A percentile compares a stretch with the other conserved stretches of the same genome.
Conservation (phyloP, 495 filamentous ascomycete genomes). For the Trichoderma gamsii region DNA sequence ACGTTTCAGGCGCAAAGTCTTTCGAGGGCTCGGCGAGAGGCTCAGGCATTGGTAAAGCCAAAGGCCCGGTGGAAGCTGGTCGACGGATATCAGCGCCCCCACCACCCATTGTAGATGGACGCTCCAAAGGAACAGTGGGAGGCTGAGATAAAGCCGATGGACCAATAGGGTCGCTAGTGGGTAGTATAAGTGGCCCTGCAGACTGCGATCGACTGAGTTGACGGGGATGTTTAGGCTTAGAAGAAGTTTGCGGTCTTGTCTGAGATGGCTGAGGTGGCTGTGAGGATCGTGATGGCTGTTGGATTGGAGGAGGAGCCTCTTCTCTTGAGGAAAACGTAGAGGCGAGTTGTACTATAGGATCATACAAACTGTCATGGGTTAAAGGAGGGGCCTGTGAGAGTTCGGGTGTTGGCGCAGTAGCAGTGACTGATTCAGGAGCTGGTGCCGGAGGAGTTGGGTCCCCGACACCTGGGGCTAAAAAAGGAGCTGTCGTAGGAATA, state of each 20-base stretch:
- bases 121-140: neutral
- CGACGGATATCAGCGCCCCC: neutral
- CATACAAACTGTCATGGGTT: neutral
- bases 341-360: conserved; percentile 5
- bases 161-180: conserved; percentile 49
- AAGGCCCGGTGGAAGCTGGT: neutral
- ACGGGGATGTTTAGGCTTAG: neutral
- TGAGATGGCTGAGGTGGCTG: neutral
- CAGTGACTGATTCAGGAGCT: neutral
- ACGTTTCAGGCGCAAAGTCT: conserved; percentile 22
- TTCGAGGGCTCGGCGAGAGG: neutral
- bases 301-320: neutral
- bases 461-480: neutral
- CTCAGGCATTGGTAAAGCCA: neutral
- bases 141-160: conserved; percentile 21
- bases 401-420: neutral
- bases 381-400: neutral
- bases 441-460: neutral
- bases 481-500: neutral
- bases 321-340: conserved; percentile 7
- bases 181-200: conserved; percentile 25
- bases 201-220: conserved; percentile 15
- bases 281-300: neutral
- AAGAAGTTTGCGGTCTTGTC: neutral
- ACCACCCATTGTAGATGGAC: neutral